A percentile compares a stretch with the other conserved stretches of the same genome.
Evolutionary conservation across 257 asterid species (phyloP).

Genomic region (Solanum pimpinellifolium): DNA sequence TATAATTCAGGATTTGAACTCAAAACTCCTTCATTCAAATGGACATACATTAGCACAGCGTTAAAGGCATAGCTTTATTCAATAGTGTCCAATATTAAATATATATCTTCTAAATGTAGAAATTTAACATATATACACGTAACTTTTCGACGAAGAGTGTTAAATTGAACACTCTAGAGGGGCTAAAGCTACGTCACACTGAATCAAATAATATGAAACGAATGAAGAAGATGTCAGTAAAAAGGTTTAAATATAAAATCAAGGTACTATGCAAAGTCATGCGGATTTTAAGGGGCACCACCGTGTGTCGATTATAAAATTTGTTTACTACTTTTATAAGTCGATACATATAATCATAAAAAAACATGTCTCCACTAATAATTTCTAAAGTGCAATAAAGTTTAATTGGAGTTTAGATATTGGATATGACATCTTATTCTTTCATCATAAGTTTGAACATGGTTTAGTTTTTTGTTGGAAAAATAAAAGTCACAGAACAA

Average conservation of each 20-base stretch:
- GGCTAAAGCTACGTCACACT: accelerated
- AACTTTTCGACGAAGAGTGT: no score
- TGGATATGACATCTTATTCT: neutral
- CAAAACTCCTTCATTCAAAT: no score
- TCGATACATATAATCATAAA: neutral
- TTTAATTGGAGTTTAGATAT: neutral
- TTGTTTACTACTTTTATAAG: neutral
- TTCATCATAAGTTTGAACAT: neutral
- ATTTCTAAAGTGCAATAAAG: neutral
- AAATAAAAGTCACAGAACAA: neutral
- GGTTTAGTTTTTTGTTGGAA: neutral
- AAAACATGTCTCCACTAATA: neutral
- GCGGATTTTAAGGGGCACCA: neutral
- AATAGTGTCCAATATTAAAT: no score
- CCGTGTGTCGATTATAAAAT: neutral
- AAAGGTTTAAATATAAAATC: neutral
- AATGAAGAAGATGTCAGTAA: no score
- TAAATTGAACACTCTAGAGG: accelerated
- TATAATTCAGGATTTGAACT: no score
- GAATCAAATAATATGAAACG: no score
- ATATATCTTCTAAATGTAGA: no score
- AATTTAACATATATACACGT: no score
- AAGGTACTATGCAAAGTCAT: neutral
- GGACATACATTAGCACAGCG: no score
- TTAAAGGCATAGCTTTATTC: no score